These are phyloP conservation scores for Omphalotus olearius DNA, from an alignment of 1,284 basidiomycete genomes.

Conservation along the genomic window DNA sequence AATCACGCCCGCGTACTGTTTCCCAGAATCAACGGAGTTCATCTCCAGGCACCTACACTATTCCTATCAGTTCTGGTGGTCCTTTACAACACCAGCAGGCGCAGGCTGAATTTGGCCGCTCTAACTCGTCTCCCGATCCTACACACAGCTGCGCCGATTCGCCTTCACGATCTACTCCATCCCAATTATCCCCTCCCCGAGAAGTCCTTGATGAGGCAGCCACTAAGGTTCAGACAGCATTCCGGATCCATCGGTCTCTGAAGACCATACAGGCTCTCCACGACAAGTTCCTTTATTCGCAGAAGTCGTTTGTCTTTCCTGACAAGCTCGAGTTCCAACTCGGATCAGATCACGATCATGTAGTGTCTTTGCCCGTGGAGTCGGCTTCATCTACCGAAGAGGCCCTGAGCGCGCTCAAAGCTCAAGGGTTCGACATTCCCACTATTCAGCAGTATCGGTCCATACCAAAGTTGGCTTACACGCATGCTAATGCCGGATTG, in stretches of 20 bases:
- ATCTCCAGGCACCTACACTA: not conserved
- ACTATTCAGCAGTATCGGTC: not conserved
- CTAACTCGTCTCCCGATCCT: not conserved
- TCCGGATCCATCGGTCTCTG: conserved; percentile 31
- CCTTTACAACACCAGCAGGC: not conserved
- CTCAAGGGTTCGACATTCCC: not conserved
- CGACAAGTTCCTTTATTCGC: conserved; percentile 28
- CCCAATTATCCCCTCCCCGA: not conserved
- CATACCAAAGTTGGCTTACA: conserved; percentile 40
- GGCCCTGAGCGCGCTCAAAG: not conserved
- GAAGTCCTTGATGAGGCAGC: conserved; percentile 32
- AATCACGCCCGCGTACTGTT: not conserved
- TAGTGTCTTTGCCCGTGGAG: conserved; percentile 21
- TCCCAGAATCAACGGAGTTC: not conserved
- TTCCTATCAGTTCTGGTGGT: not conserved
- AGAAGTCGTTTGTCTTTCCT: conserved; percentile 30
- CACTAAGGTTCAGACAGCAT: conserved; percentile 32
- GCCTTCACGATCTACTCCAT: not conserved
- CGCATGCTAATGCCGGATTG: conserved; percentile 44
- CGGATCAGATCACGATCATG: conserved; percentile 18
- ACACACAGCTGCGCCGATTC: not conserved
- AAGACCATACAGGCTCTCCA: conserved; percentile 26
- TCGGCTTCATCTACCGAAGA: conserved; percentile 1
- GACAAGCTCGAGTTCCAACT: conserved; percentile 34
- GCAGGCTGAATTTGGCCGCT: not conserved